Conservation (phyloP, 2,329 filamentous ascomycete species). For the Hypoxylon sp. region DNA sequence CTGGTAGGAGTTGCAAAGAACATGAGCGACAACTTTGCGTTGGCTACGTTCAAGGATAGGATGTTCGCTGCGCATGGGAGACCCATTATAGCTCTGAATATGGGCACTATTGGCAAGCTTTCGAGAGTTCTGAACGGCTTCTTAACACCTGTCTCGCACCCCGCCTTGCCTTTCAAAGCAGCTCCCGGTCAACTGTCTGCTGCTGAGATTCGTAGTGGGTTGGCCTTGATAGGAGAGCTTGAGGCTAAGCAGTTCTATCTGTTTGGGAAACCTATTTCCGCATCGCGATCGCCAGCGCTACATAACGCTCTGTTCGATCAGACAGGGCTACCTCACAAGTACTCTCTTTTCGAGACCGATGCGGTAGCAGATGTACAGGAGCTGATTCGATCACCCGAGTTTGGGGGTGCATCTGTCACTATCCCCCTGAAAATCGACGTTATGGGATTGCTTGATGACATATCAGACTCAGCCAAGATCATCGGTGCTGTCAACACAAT, state of each 20-base stretch:
- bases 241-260: slow-evolving; percentile 81
- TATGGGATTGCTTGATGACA: slow-evolving; percentile 79
- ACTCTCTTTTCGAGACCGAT: slow-evolving; percentile 78
- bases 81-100: slow-evolving; percentile 95
- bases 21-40: slow-evolving; percentile 85
- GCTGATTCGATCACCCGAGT: slow-evolving; percentile 74
- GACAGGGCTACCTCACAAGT: slow-evolving; percentile 85
- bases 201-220: slow-evolving; percentile 81
- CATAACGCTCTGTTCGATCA: slow-evolving; percentile 85
- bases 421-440: slow-evolving; percentile 94
- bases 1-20: slow-evolving; percentile 82
- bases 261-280: slow-evolving; percentile 84
- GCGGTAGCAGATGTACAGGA: slow-evolving; percentile 66
- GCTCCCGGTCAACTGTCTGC: slow-evolving; percentile 94
- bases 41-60: slow-evolving; percentile 81
- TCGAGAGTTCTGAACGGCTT: slow-evolving; percentile 91
- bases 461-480: slow-evolving; percentile 78
- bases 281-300: slow-evolving; percentile 85
- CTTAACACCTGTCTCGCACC: slow-evolving; percentile 93
- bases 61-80: slow-evolving; percentile 76
- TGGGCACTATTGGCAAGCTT: slow-evolving; percentile 87
- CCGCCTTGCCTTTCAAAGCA: slow-evolving; percentile 87
- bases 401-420: slow-evolving; percentile 94
- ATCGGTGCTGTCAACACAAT: slow-evolving; percentile 98
- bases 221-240: slow-evolving; percentile 82